Evolutionary conservation across 768 basidiomycete species (phyloP).

Genomic region (Tubosaeta sp.): DNA sequence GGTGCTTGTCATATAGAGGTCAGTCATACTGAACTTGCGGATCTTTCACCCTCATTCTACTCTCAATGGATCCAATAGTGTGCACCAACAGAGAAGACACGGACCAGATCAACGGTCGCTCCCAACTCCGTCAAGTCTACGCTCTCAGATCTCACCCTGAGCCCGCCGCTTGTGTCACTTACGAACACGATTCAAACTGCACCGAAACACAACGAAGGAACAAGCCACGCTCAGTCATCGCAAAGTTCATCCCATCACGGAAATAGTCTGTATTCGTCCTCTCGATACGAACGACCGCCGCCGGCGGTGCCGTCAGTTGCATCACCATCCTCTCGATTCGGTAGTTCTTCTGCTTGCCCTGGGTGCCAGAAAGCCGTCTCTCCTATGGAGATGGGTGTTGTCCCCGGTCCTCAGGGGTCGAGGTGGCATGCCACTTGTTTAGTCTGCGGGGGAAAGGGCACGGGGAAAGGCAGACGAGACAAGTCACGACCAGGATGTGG

Average conservation of each 20-base stretch:
- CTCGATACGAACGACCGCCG: constrained; percentile 27
- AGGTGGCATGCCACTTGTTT: constrained; percentile 78
- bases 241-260: constrained; percentile 12
- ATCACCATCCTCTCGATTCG: constrained; percentile 29
- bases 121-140: constrained; percentile 10
- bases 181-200: constrained; percentile 16
- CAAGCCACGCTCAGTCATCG: constrained; percentile 7
- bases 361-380: constrained; percentile 73
- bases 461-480: constrained; percentile 41
- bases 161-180: constrained; percentile 18
- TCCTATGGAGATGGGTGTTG: constrained; percentile 81
- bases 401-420: constrained; percentile 78
- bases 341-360: constrained; percentile 54
- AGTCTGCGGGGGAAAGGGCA: constrained; percentile 70
- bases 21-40: constrained; percentile 2
- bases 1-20: constrained; percentile 70
- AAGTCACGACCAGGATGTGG: constrained; percentile 72
- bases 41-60: constrained; percentile 7
- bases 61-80: constrained; percentile 30
- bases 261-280: constrained; percentile 23
- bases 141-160: constrained; percentile 6
- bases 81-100: constrained; percentile 36
- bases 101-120: constrained; percentile 10
- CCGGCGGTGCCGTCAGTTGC: constrained; percentile 14
- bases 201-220: constrained; percentile 2